A percentile compares a stretch with the other conserved stretches of the same genome.
Conservation (phyloP, 176 grass and related monocot genomes). For the Tillandsia leiboldiana region DNA sequence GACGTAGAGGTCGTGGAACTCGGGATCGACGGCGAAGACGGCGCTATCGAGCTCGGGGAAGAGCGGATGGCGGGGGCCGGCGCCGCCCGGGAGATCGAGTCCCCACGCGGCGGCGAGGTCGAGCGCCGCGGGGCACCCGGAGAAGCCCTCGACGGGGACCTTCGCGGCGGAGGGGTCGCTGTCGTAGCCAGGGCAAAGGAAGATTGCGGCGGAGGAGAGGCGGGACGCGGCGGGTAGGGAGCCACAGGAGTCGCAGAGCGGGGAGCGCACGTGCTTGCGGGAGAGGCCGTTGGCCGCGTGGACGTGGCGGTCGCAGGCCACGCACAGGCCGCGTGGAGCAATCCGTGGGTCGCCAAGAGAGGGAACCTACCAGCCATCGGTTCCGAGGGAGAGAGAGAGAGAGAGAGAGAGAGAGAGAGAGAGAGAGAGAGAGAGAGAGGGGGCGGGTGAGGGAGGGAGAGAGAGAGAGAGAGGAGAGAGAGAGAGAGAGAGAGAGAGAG, state of each 20-base stretch:
- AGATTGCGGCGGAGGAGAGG: conserved; percentile 6
- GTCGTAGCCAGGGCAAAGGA: conserved; percentile 41
- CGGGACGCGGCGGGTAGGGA: conserved; percentile 33
- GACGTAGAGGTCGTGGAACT: conserved; percentile 49
- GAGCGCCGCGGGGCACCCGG: conserved; percentile 45
- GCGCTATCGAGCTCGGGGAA: conserved; percentile 39
- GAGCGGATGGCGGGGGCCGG: conserved; percentile 1
- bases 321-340: no score
- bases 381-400: no score
- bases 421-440: no score
- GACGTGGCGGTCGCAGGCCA: conserved; percentile 64
- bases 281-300: conserved; percentile 62
- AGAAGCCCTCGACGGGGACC: conserved; percentile 38
- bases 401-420: no score
- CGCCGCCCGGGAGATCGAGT: conserved; percentile 30
- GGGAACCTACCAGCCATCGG: no score
- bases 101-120: conserved; percentile 61
- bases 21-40: conserved; percentile 32
- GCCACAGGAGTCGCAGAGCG: conserved; percentile 42
- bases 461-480: no score
- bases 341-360: no score
- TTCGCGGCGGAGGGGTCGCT: background rate
- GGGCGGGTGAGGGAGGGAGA: no score
- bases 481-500: no score
- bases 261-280: conserved; percentile 48